Percentiles rank a stretch among this genome's conserved stretches.
phyloP scores from a whole-genome alignment of 257 asterid species.

The Pogostemon cablin region DNA sequence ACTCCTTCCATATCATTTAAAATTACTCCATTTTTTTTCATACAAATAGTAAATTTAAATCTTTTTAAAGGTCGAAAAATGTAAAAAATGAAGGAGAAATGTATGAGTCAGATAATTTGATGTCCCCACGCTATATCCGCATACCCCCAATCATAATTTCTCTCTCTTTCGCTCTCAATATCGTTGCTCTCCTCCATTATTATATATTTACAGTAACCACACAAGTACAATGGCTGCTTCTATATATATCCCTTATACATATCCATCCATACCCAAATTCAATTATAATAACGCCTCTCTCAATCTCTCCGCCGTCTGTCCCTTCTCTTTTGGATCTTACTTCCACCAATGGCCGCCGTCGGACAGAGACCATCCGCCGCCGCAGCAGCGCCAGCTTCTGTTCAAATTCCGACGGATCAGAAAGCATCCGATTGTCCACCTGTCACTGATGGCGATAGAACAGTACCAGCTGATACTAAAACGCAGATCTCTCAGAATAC shows the following conservation, averaged over 20 bases:
- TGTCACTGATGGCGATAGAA: slow-evolving; percentile 14
- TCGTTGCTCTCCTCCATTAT: slow-evolving; percentile 18
- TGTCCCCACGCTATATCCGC: no score
- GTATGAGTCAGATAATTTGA: no score
- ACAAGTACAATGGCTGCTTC: not conserved
- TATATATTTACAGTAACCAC: not conserved
- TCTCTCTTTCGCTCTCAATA: slow-evolving; percentile 7
- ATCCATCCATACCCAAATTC: not conserved
- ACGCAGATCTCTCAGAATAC: slow-evolving; percentile 15
- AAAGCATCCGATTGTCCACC: slow-evolving; percentile 5
- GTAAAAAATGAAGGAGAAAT: no score
- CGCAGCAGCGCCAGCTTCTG: not conserved
- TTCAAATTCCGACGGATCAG: not conserved
- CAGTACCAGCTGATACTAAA: slow-evolving; percentile 20
- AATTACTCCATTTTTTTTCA: no score
- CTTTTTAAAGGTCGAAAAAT: no score
- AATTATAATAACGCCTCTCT: not conserved
- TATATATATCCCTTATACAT: not conserved
- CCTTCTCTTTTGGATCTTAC: not conserved
- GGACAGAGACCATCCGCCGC: slow-evolving; percentile 20
- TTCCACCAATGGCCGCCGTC: slow-evolving; percentile 23
- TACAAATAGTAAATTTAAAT: no score
- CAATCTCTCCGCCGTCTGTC: not conserved
- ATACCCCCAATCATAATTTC: not conserved
- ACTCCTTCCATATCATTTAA: no score